These are phyloP conservation scores for Sphagnurus paluster DNA, from an alignment of 1,284 basidiomycete species.

Conservation along the genomic window DNA sequence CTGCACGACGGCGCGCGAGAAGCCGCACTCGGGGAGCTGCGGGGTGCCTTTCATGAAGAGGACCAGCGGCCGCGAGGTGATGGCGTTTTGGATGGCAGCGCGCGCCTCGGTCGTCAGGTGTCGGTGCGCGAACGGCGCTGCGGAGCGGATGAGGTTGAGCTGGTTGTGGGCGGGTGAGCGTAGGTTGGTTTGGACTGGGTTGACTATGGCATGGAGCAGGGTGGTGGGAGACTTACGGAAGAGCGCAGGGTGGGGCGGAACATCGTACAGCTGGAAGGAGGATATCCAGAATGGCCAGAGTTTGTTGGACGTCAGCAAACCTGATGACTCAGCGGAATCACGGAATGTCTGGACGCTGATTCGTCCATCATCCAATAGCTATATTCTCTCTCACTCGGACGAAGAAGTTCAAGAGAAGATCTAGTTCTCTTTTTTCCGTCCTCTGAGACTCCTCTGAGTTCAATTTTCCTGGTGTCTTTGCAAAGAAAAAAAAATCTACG, in stretches of 20 bases:
- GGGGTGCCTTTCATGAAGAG: conserved; percentile 96
- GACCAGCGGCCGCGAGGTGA: conserved; percentile 75
- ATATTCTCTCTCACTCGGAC: too few species aligned
- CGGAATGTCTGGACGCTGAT: too few species aligned
- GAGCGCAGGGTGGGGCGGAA: conserved; percentile 44
- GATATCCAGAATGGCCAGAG: too few species aligned
- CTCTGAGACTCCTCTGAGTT: too few species aligned
- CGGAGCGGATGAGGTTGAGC: conserved; percentile 28
- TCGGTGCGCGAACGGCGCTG: conserved; percentile 31
- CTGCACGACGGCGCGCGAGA: conserved; percentile 92
- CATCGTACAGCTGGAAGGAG: conserved; percentile 36
- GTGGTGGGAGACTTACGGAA: conserved; percentile 33
- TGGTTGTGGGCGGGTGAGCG: conserved; percentile 7
- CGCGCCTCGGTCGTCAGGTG: conserved; percentile 39
- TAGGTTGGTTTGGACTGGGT: neutral
- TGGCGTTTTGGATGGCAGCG: conserved; percentile 54
- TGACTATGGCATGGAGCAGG: neutral
- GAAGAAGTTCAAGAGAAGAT: too few species aligned
- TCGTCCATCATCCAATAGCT: too few species aligned
- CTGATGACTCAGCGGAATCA: too few species aligned
- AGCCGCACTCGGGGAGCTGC: conserved; percentile 87
- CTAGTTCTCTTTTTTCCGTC: too few species aligned
- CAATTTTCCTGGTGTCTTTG: too few species aligned
- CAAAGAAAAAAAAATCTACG: too few species aligned
- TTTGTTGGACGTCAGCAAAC: too few species aligned